A percentile compares a stretch with the other conserved stretches of the same genome.
These are phyloP conservation scores for Nadsonia fulvescens DNA, from an alignment of 805 yeast genomes.

Conservation along the genomic window DNA sequence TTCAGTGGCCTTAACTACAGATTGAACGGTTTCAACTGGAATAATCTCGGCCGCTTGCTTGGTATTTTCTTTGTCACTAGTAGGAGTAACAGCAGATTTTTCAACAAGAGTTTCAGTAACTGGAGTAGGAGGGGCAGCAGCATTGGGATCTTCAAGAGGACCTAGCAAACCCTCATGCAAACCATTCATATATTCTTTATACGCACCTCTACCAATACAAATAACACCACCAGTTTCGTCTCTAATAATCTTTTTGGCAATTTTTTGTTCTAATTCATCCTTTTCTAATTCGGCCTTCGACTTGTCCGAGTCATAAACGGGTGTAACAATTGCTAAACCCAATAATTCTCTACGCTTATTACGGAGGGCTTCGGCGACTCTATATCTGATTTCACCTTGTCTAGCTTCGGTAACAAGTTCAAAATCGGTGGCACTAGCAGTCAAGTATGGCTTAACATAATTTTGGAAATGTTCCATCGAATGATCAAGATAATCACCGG, in stretches of 20 bases:
- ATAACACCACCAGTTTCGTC: constrained; percentile 63
- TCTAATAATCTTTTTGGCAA: constrained; percentile 19
- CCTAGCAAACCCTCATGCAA: constrained; percentile 90
- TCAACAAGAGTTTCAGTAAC: background rate
- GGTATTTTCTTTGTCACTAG: constrained; percentile 2
- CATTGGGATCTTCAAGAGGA: constrained; percentile 45
- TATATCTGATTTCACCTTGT: constrained; percentile 75
- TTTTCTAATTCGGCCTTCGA: constrained; percentile 4
- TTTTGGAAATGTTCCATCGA: constrained; percentile 57
- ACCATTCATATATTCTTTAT: constrained; percentile 79
- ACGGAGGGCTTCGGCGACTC: constrained; percentile 72
- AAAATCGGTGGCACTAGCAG: constrained; percentile 70
- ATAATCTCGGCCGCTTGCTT: background rate
- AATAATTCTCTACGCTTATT: constrained; percentile 32
- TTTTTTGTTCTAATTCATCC: constrained; percentile 17
- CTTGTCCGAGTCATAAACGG: too few relatives aligned
- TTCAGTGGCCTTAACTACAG: background rate
- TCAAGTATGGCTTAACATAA: constrained; percentile 70
- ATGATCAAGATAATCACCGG: constrained; percentile 70
- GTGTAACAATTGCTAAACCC: constrained; percentile 15
- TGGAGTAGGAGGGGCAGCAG: too few relatives aligned
- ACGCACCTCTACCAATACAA: constrained; percentile 91
- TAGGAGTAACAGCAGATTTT: background rate
- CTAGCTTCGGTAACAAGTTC: constrained; percentile 58
- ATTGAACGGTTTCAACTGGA: constrained; percentile 1